phyloP scores from a whole-genome alignment of 768 basidiomycete species.

The Serendipita indica region DNA sequence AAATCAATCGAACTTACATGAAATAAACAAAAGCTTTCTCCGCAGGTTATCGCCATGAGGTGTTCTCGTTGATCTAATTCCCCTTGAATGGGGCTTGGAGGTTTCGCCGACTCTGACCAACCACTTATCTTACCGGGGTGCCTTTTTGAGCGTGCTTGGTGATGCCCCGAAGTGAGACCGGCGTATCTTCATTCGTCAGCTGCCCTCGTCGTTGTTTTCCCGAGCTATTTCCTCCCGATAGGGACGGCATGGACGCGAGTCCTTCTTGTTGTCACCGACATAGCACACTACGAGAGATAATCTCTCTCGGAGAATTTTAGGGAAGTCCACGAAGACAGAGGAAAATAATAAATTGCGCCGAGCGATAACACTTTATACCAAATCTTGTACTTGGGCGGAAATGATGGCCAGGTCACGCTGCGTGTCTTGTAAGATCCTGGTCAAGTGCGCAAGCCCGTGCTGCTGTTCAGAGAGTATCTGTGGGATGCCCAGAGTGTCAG shows the following conservation, averaged over 20 bases:
- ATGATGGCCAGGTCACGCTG: conserved; percentile 54
- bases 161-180: no score
- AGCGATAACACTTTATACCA: neutral
- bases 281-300: neutral
- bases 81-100: no score
- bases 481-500: neutral
- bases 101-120: no score
- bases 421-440: conserved; percentile 51
- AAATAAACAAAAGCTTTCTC: neutral
- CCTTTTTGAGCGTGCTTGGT: no score
- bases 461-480: conserved; percentile 70
- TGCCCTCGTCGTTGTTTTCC: neutral
- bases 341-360: neutral
- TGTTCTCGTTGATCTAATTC: no score
- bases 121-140: no score
- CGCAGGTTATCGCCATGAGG: neutral
- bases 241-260: neutral
- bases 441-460: conserved; percentile 63
- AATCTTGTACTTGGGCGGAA: neutral
- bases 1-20: no score
- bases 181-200: neutral
- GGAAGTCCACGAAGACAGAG: neutral
- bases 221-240: neutral
- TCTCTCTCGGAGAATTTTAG: neutral
- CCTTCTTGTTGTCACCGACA: neutral